Conservation (phyloP, 2,329 filamentous ascomycete genomes). For the Colletotrichum plurivorum region DNA sequence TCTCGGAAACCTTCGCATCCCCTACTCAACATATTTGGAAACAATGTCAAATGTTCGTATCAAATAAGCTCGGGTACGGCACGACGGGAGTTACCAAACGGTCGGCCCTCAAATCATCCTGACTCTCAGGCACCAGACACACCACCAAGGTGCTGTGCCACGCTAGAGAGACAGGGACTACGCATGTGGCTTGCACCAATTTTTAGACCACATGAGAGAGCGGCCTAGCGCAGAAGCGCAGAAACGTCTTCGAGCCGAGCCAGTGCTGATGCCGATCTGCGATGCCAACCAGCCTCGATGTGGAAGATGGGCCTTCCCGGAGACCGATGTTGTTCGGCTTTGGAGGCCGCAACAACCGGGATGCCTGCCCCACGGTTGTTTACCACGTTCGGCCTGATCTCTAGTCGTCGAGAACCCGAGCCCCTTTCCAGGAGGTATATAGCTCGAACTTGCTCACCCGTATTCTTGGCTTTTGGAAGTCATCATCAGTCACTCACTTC, state of each 20-base stretch:
- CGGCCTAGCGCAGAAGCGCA: constrained; percentile 8
- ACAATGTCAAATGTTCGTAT: constrained; percentile 7
- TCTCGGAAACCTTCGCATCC: neutral
- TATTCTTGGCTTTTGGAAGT: neutral
- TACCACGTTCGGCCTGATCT: neutral
- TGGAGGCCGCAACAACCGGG: neutral
- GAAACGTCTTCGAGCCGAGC: neutral
- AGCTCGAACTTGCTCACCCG: constrained; percentile 28
- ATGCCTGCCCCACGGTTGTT: neutral
- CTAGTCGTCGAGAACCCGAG: neutral
- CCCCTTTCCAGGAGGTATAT: constrained; percentile 18
- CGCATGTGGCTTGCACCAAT: constrained; percentile 20
- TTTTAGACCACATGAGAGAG: constrained; percentile 21
- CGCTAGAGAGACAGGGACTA: constrained; percentile 11
- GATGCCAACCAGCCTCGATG: neutral
- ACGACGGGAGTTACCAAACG: constrained; percentile 12
- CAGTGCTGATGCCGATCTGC: constrained; percentile 12
- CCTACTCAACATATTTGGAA: constrained; percentile 4
- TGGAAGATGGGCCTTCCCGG: constrained; percentile 10
- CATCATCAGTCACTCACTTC: constrained; percentile 27
- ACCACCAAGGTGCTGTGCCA: neutral
- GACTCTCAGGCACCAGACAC: constrained; percentile 15
- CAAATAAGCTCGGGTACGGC: neutral
- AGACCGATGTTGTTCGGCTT: constrained; percentile 3
- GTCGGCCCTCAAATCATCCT: neutral